Base-by-base conservation (phyloP, 2,329 filamentous ascomycete species). In the Monosporascus sp. region DNA sequence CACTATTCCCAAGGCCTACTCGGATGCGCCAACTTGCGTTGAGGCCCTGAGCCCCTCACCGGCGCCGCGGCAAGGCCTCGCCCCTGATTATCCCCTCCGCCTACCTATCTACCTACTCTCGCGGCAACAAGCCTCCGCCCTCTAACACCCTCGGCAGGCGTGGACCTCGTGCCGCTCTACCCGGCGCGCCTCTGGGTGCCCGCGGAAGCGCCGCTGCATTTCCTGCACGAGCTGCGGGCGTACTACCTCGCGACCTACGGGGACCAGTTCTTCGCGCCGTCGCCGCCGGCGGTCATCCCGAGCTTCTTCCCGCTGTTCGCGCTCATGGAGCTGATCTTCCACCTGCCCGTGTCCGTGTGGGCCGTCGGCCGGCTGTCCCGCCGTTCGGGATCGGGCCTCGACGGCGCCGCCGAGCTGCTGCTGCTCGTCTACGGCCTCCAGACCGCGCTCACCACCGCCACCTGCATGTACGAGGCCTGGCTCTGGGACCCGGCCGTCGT, bases 81-180 rank as follows among this genome's bases (percentile, higher is more conserved):
- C 11, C 31, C 4, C 31, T 5, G 31, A 34, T 34, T 34, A 34
- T 14, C 31, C 27, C 27, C 27, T 34, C 11, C 9, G n/a, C n/a
- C n/a, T 37, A 31, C 11, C 37, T 17, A 43, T 17, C n/a, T 24
- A 8, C 31, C 31, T 38, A 22, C 31, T 14, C 34, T 17, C 34
- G 14, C 9, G 4, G 3, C n/a, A 37, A n/a, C 7, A 20, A 19
- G 38, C 9, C 19, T 41, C 17, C 17, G 3, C 38, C 17, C 6
- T 20, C 38, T 41, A 34, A 34, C 31, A 34, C 31, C 9, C 31
- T 14, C 31, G 4, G 31, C 31, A 83, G 81, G 74, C 59, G 73
- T 83, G 46, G 81, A 84, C 60, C 75, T 80, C 48, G 74, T 81
- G 37, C 72, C 74, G 34, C 73, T 81, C 59, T 83, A 82, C 64